Evolutionary conservation across 257 asterid genomes (phyloP).

Genomic region (Solanum pennellii): DNA sequence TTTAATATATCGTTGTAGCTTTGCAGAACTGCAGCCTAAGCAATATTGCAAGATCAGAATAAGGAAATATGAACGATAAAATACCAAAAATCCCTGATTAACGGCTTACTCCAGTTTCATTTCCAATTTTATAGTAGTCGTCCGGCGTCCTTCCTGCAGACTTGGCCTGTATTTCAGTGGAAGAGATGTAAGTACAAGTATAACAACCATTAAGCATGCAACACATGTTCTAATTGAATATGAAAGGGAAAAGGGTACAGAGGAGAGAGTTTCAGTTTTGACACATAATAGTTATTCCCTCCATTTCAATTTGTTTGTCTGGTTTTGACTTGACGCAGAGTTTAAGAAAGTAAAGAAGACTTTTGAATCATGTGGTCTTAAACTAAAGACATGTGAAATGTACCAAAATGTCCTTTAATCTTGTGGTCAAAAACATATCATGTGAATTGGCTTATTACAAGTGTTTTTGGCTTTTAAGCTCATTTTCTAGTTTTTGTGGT

Average conservation of each 20-base stretch:
- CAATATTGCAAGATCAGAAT: conserved; percentile 11
- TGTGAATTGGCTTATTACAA: not conserved
- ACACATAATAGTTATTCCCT: not conserved
- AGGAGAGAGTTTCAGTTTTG: not conserved
- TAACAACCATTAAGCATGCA: conserved; percentile 3
- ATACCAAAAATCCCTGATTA: not conserved
- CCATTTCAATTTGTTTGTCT: not conserved
- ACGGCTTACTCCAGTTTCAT: conserved; percentile 68
- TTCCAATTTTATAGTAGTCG: conserved; percentile 47
- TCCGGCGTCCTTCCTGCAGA: conserved; percentile 79
- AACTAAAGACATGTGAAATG: not conserved
- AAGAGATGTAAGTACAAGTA: conserved; percentile 2
- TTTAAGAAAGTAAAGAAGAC: not conserved
- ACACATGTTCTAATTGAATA: not conserved
- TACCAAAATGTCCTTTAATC: not conserved
- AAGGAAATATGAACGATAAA: conserved; percentile 7
- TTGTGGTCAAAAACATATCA: not conserved
- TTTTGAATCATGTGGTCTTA: not conserved
- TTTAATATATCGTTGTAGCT: conserved; percentile 59
- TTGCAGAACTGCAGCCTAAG: conserved; percentile 76
- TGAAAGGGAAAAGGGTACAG: not conserved
- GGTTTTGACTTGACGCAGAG: not conserved
- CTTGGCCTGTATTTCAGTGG: conserved; percentile 57
- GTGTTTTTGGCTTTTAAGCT: not conserved
- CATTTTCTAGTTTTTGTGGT: not conserved